Percentiles rank a stretch among this genome's conserved stretches.
phyloP scores from a whole-genome alignment of 352 stramenopile genomes.

The Phytophthora fragariaefolia region DNA sequence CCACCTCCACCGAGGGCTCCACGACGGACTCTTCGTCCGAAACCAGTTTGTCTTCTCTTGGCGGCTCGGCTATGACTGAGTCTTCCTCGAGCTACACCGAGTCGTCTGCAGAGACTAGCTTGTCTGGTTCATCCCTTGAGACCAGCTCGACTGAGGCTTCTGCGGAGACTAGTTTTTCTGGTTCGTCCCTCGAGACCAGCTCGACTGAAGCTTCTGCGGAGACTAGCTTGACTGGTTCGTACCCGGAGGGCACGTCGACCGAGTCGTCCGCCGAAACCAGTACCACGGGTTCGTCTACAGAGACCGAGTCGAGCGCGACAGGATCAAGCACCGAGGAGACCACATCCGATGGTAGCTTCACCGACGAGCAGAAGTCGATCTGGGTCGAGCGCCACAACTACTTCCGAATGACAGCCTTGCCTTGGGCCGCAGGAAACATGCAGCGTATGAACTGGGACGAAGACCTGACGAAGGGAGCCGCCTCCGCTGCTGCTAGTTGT shows the following conservation, averaged over 20 bases:
- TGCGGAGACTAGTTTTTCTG: slow-evolving; percentile 4
- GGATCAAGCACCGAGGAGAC: slow-evolving; percentile 15
- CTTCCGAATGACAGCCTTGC: slow-evolving; percentile 68
- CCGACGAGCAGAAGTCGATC: slow-evolving; percentile 55
- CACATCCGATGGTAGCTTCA: slow-evolving; percentile 33
- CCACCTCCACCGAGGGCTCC: slow-evolving; percentile 6
- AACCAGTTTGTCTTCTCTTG: slow-evolving; percentile 11
- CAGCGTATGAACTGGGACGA: slow-evolving; percentile 70
- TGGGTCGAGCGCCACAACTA: slow-evolving; percentile 82
- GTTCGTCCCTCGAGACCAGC: slow-evolving; percentile 5
- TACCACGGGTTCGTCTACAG: slow-evolving; percentile 7
- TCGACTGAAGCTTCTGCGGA: slow-evolving; percentile 4
- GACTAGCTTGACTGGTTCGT: slow-evolving; percentile 7
- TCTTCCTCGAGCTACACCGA: slow-evolving; percentile 14
- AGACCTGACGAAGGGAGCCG: slow-evolving; percentile 51
- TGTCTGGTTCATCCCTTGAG: too few species aligned
- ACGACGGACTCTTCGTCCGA: slow-evolving; percentile 18
- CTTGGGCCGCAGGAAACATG: slow-evolving; percentile 72
- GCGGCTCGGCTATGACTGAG: neutral
- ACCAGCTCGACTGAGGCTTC: neutral
- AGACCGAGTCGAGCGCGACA: slow-evolving; percentile 16
- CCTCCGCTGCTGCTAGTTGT: slow-evolving; percentile 46
- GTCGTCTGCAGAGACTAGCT: too few species aligned
- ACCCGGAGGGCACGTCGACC: slow-evolving; percentile 1
- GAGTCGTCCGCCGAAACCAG: neutral